A percentile compares a stretch with the other conserved stretches of the same genome.
These are phyloP conservation scores for Alternaria conjuncta DNA, from an alignment of 2,329 filamentous ascomycete genomes.

Conservation along the genomic window DNA sequence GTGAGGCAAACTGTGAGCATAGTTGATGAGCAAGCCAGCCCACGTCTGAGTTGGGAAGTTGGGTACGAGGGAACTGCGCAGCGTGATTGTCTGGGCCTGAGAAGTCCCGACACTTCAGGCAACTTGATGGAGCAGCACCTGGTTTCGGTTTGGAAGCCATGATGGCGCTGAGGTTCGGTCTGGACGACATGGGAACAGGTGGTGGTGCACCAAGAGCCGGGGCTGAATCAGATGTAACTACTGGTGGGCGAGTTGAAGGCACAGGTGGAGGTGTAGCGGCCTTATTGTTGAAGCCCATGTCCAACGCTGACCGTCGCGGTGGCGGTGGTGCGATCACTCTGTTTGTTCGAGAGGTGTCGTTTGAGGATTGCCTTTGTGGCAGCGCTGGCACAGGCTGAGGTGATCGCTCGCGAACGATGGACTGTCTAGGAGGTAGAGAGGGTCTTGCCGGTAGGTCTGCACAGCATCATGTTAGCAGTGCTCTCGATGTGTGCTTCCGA, in stretches of 20 bases:
- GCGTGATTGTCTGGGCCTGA: constrained; percentile 80
- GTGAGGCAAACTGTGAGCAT: constrained; percentile 78
- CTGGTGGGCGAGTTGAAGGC: constrained; percentile 32
- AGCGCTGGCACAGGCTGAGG: constrained; percentile 22
- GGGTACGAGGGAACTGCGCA: constrained; percentile 73
- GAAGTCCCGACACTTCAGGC: constrained; percentile 87
- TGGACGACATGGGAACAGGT: constrained; percentile 61
- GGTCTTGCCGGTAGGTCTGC: constrained; percentile 27
- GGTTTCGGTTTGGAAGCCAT: constrained; percentile 53
- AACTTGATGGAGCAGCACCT: constrained; percentile 50
- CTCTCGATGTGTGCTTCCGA: not conserved
- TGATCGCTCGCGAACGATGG: constrained; percentile 13
- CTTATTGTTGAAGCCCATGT: constrained; percentile 56
- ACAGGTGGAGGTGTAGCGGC: constrained; percentile 40
- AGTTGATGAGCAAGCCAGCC: constrained; percentile 79
- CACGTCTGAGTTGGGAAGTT: constrained; percentile 72
- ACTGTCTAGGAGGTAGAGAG: constrained; percentile 28
- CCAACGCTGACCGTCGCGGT: constrained; percentile 55
- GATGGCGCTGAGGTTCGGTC: constrained; percentile 64
- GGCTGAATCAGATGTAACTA: constrained; percentile 6
- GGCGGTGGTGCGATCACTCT: constrained; percentile 39
- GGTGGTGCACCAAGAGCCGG: constrained; percentile 47
- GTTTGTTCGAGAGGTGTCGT: constrained; percentile 12
- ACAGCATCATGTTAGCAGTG: not conserved
- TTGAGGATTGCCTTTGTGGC: constrained; percentile 19